Evolutionary conservation across 1,284 basidiomycete species (phyloP).

Genomic region (Cutaneotrichosporon curvatum): DNA sequence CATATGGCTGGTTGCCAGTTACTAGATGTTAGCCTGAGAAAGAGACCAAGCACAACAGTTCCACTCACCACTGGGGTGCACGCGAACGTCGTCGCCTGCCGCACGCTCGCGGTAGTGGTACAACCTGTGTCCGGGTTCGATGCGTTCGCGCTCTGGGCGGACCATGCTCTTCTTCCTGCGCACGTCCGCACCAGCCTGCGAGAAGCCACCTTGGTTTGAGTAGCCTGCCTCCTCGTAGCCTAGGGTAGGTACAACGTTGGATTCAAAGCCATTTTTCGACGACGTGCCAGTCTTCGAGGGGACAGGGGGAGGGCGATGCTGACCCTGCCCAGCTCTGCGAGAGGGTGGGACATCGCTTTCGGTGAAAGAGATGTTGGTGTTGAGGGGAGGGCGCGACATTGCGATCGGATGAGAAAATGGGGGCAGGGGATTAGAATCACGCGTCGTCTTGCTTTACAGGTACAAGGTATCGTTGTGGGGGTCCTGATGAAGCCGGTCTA

Average conservation of each 20-base stretch:
- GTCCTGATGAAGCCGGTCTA: slow-evolving; percentile 6
- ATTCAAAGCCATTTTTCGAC: slow-evolving; percentile 8
- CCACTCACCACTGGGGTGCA: slow-evolving; percentile 69
- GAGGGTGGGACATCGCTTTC: slow-evolving; percentile 22
- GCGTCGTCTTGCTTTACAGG: slow-evolving; percentile 3
- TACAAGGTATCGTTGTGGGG: background rate
- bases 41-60: background rate
- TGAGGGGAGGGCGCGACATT: slow-evolving; percentile 38
- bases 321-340: slow-evolving; percentile 9
- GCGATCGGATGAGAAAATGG: too few relatives aligned
- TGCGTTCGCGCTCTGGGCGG: slow-evolving; percentile 88
- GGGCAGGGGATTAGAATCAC: background rate
- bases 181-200: slow-evolving; percentile 45
- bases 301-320: slow-evolving; percentile 22
- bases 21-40: slow-evolving; percentile 47
- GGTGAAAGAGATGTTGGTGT: slow-evolving; percentile 37
- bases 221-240: slow-evolving; percentile 33
- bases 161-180: slow-evolving; percentile 88
- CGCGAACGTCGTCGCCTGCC: slow-evolving; percentile 66
- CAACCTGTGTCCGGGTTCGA: slow-evolving; percentile 87
- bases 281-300: slow-evolving; percentile 27
- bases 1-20: slow-evolving; percentile 73
- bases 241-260: slow-evolving; percentile 14
- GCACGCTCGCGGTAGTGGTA: slow-evolving; percentile 93
- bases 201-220: slow-evolving; percentile 28